Percentiles rank a stretch among this genome's conserved stretches.
phyloP scores from a whole-genome alignment of 805 yeast species.

The Yarrowia keelungensis region DNA sequence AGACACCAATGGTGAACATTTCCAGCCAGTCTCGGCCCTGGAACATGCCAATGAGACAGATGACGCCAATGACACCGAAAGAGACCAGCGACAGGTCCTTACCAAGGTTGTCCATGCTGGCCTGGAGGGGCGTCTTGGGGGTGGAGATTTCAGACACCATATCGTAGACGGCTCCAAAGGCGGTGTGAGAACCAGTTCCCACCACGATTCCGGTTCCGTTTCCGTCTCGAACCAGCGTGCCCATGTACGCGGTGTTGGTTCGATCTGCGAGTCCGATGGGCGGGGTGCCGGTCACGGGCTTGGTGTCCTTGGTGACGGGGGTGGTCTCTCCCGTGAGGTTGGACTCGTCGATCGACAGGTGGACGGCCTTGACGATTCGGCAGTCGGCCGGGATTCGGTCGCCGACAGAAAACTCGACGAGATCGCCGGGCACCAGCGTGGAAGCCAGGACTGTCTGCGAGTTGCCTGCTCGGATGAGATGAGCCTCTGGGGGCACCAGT shows the following conservation, averaged over 20 bases:
- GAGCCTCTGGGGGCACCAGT: slow-evolving; percentile 96
- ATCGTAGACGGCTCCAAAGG: slow-evolving; percentile 91
- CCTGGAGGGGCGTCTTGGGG: slow-evolving; percentile 96
- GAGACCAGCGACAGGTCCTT: slow-evolving; percentile 85
- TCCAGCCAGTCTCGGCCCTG: slow-evolving; percentile 97
- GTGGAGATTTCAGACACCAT: slow-evolving; percentile 96
- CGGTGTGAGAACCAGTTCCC: slow-evolving; percentile 88
- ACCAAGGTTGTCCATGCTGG: slow-evolving; percentile 94
- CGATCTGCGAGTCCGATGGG: slow-evolving; percentile 68
- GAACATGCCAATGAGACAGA: slow-evolving; percentile 84
- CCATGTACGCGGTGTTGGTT: slow-evolving; percentile 89
- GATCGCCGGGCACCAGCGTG: slow-evolving; percentile 92
- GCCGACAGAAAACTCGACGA: slow-evolving; percentile 88
- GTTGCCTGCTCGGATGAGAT: slow-evolving; percentile 80
- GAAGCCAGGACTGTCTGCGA: slow-evolving; percentile 85
- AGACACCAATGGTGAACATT: slow-evolving; percentile 97
- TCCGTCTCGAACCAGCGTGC: slow-evolving; percentile 95
- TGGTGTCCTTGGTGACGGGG: slow-evolving; percentile 75
- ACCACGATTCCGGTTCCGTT: slow-evolving; percentile 93
- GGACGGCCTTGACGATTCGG: slow-evolving; percentile 77
- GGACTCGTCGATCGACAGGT: slow-evolving; percentile 87
- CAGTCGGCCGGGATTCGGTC: slow-evolving; percentile 97
- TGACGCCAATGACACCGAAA: slow-evolving; percentile 87
- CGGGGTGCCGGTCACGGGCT: slow-evolving; percentile 48
- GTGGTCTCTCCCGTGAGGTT: slow-evolving; percentile 94